phyloP scores from a whole-genome alignment of 2,329 filamentous ascomycete genomes.

The Xylogone sp. region DNA sequence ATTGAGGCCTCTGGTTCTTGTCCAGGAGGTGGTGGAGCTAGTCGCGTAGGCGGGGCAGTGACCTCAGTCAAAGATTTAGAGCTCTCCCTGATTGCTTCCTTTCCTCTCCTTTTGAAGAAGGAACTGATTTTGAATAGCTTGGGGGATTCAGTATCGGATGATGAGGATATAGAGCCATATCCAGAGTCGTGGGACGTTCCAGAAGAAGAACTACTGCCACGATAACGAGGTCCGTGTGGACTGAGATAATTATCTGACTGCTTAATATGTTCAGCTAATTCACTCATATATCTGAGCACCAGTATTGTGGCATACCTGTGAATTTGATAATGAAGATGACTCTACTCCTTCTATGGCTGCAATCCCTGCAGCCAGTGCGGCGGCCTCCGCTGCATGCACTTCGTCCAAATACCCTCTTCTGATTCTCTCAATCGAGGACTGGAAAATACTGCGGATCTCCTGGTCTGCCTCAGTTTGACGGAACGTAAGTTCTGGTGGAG shows the following conservation, averaged over 20 bases:
- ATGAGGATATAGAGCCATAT: constrained; percentile 13
- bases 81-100: constrained; percentile 10
- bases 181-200: constrained; percentile 17
- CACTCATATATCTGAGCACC: too few relatives aligned
- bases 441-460: constrained; percentile 37
- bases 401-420: constrained; percentile 32
- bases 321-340: constrained; percentile 9
- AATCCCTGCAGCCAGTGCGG: constrained; percentile 27
- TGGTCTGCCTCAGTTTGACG: constrained; percentile 35
- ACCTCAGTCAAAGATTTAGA: constrained; percentile 7
- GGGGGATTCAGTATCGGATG: not conserved
- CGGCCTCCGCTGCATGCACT: constrained; percentile 27
- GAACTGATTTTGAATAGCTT: constrained; percentile 3
- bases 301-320: constrained; percentile 19
- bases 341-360: constrained; percentile 17
- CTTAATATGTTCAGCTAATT: too few relatives aligned
- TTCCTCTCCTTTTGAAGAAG: constrained; percentile 10
- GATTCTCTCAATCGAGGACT: constrained; percentile 42
- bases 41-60: not conserved
- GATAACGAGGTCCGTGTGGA: constrained; percentile 1
- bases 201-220: constrained; percentile 11
- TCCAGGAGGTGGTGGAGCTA: not conserved
- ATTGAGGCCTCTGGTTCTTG: not conserved
- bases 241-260: not conserved
- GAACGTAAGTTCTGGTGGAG: constrained; percentile 39